phyloP scores from a whole-genome alignment of 2,329 filamentous ascomycete species.

The Sporothrix protearum region DNA sequence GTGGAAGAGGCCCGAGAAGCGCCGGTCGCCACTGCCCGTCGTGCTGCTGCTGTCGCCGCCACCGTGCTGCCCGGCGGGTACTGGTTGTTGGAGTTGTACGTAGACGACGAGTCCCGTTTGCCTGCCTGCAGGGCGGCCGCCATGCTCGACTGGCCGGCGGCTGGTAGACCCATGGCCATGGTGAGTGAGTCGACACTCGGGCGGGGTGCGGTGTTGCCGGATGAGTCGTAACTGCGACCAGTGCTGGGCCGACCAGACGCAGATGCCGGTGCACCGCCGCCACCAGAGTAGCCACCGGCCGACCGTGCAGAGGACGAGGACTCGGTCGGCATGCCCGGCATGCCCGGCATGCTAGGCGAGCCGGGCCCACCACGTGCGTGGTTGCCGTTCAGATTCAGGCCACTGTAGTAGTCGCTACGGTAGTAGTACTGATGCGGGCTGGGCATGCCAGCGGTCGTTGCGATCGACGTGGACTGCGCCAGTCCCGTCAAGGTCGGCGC shows the following conservation, averaged over 20 bases:
- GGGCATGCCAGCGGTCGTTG: slow-evolving; percentile 31
- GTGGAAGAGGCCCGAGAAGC: slow-evolving; percentile 76
- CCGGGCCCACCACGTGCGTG: slow-evolving; percentile 48
- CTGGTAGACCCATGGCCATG: slow-evolving; percentile 42
- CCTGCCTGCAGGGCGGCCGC: slow-evolving; percentile 33
- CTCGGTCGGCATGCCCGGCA: slow-evolving; percentile 45
- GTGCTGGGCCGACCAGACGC: slow-evolving; percentile 53
- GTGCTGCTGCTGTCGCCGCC: not conserved
- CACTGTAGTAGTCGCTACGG: slow-evolving; percentile 49
- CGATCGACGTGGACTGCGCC: slow-evolving; percentile 4
- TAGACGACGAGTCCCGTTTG: slow-evolving; percentile 54
- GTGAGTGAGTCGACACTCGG: slow-evolving; percentile 29
- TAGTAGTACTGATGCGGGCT: slow-evolving; percentile 56
- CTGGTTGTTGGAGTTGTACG: slow-evolving; percentile 49
- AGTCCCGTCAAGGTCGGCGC: not conserved
- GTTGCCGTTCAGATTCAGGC: slow-evolving; percentile 33
- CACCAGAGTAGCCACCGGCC: slow-evolving; percentile 32
- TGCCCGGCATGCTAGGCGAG: slow-evolving; percentile 35
- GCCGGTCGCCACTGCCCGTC: slow-evolving; percentile 34
- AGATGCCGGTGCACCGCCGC: not conserved
- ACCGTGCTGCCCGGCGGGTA: slow-evolving; percentile 40
- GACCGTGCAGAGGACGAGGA: slow-evolving; percentile 41
- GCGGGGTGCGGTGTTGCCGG: slow-evolving; percentile 30
- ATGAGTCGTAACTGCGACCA: slow-evolving; percentile 57
- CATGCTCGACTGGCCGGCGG: slow-evolving; percentile 41